Percentiles rank a stretch among this genome's conserved stretches.
These are phyloP conservation scores for Limnomonas spitsbergensis DNA, from an alignment of 139 green algal genomes.

Conservation along the genomic window DNA sequence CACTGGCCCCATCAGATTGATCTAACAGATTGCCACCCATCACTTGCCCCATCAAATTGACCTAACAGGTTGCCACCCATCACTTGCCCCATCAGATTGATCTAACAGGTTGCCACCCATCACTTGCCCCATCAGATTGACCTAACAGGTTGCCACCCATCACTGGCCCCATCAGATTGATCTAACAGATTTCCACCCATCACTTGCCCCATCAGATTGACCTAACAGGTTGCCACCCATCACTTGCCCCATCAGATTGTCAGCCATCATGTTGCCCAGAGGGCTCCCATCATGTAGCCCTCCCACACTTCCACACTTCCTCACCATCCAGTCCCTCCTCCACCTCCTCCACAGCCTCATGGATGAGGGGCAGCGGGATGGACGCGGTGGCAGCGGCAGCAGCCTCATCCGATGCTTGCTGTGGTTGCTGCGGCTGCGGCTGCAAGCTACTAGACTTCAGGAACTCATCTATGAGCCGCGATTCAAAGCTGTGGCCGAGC, in stretches of 20 bases:
- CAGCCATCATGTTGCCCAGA: neutral
- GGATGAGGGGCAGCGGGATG: neutral
- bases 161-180: too few relatives aligned
- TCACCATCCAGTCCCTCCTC: neutral
- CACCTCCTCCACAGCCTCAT: neutral
- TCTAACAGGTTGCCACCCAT: too few relatives aligned
- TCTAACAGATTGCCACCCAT: too few relatives aligned
- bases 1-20: too few relatives aligned
- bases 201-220: neutral
- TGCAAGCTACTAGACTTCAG: neutral
- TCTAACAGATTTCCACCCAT: too few relatives aligned
- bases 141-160: too few relatives aligned
- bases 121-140: too few relatives aligned
- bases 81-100: too few relatives aligned
- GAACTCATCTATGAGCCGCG: conserved; percentile 11
- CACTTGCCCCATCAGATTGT: neutral
- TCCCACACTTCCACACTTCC: neutral
- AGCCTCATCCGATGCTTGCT: neutral
- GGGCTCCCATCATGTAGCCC: neutral
- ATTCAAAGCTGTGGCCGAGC: neutral
- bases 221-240: neutral
- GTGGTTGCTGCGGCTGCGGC: neutral
- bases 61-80: too few relatives aligned
- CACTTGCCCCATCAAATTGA: too few relatives aligned
- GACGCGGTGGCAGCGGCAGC: neutral